Percentiles rank a stretch among this genome's conserved stretches.
Conservation (phyloP, 2,329 filamentous ascomycete species). For the Sarocladium oryzae region DNA sequence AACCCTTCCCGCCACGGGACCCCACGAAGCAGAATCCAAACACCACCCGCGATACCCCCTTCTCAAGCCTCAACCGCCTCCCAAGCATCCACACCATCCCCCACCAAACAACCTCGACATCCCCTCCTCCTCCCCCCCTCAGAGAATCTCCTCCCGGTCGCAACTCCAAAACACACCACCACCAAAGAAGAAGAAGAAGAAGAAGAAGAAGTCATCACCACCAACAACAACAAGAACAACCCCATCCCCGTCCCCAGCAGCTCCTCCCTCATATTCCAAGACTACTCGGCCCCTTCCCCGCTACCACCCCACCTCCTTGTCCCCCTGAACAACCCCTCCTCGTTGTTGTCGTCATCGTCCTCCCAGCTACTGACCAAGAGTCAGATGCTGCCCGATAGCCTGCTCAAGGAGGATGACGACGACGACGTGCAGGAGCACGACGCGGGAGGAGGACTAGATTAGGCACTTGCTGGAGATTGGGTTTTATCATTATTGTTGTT, state of each 20-base stretch:
- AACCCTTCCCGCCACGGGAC: no score
- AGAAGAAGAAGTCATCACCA: slow-evolving; percentile 19
- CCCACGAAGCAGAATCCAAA: slow-evolving; percentile 4
- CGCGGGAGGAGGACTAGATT: neutral
- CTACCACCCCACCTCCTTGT: slow-evolving; percentile 13
- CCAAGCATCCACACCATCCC: slow-evolving; percentile 24
- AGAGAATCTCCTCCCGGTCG: slow-evolving; percentile 9
- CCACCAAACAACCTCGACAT: slow-evolving; percentile 27
- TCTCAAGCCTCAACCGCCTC: slow-evolving; percentile 33
- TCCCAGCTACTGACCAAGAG: slow-evolving; percentile 46
- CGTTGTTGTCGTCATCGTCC: slow-evolving; percentile 5
- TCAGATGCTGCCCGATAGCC: slow-evolving; percentile 45
- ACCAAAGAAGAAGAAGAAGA: no score
- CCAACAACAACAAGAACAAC: neutral
- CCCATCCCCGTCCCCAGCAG: slow-evolving; percentile 9
- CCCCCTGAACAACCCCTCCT: neutral
- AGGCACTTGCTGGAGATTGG: neutral
- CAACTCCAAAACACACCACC: no score
- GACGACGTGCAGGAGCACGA: neutral
- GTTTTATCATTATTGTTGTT: no score
- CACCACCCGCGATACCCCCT: slow-evolving; percentile 15
- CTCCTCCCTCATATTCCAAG: slow-evolving; percentile 17
- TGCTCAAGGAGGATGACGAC: slow-evolving; percentile 29
- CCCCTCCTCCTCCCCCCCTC: slow-evolving; percentile 27
- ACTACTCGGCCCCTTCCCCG: slow-evolving; percentile 18